Evolutionary conservation across 768 basidiomycete species (phyloP).

Genomic region (Trametes maxima): DNA sequence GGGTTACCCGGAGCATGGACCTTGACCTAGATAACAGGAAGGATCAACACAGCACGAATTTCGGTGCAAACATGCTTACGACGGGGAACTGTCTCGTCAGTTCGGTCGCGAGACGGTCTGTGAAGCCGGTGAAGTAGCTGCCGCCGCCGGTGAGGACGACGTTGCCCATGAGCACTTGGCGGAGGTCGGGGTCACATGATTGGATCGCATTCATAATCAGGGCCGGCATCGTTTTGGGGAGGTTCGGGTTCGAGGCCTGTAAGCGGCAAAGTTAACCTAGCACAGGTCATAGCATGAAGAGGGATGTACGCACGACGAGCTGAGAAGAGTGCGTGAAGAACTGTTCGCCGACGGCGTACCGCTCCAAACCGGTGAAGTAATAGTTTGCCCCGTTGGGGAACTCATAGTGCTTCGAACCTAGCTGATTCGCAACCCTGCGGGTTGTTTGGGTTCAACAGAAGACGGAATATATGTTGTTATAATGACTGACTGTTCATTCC

Average conservation of each 20-base stretch:
- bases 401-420: conserved; percentile 77
- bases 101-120: conserved; percentile 81
- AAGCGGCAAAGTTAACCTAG: too few species aligned
- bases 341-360: conserved; percentile 85
- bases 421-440: conserved; percentile 58
- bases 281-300: background rate
- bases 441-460: background rate
- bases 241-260: conserved; percentile 58
- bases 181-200: conserved; percentile 89
- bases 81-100: conserved; percentile 75
- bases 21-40: conserved; percentile 60
- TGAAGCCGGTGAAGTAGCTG: conserved; percentile 81
- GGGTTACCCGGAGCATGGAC: conserved; percentile 92
- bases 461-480: background rate
- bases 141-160: conserved; percentile 97
- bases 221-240: conserved; percentile 75
- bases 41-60: background rate
- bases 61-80: conserved; percentile 46
- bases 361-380: conserved; percentile 73
- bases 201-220: conserved; percentile 79
- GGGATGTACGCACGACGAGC: conserved; percentile 29
- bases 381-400: conserved; percentile 93
- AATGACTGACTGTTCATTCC: conserved; percentile 79
- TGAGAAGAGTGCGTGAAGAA: conserved; percentile 73
- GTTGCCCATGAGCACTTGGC: conserved; percentile 87